phyloP scores from a whole-genome alignment of 1,284 basidiomycete species.

The Apiotrichum brassicae region DNA sequence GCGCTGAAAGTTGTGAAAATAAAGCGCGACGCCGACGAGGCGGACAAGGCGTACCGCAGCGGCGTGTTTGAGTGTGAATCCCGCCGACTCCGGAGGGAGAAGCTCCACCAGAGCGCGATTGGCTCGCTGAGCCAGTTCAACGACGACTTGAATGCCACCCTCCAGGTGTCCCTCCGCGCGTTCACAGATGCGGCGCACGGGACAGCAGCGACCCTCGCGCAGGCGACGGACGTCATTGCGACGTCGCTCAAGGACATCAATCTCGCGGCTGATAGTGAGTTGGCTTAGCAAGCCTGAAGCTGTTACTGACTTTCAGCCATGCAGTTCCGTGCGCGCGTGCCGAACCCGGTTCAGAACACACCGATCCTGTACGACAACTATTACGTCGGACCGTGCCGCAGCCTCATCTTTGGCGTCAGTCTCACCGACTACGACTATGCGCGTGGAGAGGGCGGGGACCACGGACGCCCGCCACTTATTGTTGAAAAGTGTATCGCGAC shows the following conservation, averaged over 20 bases:
- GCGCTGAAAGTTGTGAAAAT: slow-evolving; percentile 66
- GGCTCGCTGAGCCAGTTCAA: slow-evolving; percentile 76
- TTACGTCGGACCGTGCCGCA: slow-evolving; percentile 65
- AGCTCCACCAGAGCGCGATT: slow-evolving; percentile 74
- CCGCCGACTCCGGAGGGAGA: slow-evolving; percentile 69
- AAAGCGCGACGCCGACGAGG: slow-evolving; percentile 86
- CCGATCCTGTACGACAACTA: slow-evolving; percentile 43
- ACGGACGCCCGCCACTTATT: slow-evolving; percentile 63
- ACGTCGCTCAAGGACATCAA: slow-evolving; percentile 59
- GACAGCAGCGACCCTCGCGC: slow-evolving; percentile 54
- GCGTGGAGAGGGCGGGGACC: slow-evolving; percentile 62
- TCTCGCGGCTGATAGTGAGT: slow-evolving; percentile 57
- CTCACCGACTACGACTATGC: slow-evolving; percentile 87
- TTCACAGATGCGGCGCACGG: slow-evolving; percentile 66
- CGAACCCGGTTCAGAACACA: slow-evolving; percentile 2
- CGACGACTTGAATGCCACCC: slow-evolving; percentile 61
- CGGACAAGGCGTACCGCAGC: slow-evolving; percentile 90
- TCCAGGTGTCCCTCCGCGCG: slow-evolving; percentile 61
- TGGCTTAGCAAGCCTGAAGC: slow-evolving; percentile 35
- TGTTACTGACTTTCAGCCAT: not conserved
- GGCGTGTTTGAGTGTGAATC: slow-evolving; percentile 93
- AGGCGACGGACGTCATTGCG: slow-evolving; percentile 45
- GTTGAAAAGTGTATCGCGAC: slow-evolving; percentile 77
- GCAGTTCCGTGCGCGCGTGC: slow-evolving; percentile 13
- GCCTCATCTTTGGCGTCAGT: slow-evolving; percentile 83